Conservation (phyloP, 2,329 filamentous ascomycete species). For the Cucurbitaria berberidis region DNA sequence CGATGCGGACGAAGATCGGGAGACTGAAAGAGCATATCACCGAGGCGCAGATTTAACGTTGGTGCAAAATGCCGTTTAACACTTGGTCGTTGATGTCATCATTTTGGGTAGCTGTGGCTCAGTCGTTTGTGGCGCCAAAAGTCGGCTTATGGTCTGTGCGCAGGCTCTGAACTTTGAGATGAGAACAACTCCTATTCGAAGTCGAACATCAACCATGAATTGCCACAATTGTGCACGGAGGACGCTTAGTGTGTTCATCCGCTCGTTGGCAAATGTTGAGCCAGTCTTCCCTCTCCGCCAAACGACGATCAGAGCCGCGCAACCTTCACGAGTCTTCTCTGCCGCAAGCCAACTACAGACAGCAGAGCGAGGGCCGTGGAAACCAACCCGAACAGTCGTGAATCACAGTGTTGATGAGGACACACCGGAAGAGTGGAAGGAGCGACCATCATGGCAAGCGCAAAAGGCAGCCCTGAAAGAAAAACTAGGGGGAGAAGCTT, state of each 20-base stretch:
- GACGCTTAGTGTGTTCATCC: conserved; percentile 30
- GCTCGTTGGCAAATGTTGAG: conserved; percentile 18
- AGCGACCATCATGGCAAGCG: conserved; percentile 67
- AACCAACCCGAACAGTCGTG: conserved; percentile 11
- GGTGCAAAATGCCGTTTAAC: background rate
- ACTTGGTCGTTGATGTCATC: conserved; percentile 19
- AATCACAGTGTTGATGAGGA: conserved; percentile 42
- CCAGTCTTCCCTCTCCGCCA: conserved; percentile 5
- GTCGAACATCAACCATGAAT: conserved; percentile 28
- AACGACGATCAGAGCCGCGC: conserved; percentile 3
- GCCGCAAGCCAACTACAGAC: conserved; percentile 8
- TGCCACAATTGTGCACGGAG: conserved; percentile 34
- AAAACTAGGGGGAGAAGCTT: conserved; percentile 79
- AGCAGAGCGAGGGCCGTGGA: background rate
- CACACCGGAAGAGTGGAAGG: conserved; percentile 24
- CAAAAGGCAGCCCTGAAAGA: conserved; percentile 76
- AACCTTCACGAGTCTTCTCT: conserved; percentile 23
- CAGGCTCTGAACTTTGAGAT: conserved; percentile 11
- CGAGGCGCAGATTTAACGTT: background rate
- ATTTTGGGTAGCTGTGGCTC: conserved; percentile 1
- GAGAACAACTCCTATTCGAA: conserved; percentile 1
- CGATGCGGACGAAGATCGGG: background rate
- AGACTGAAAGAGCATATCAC: background rate
- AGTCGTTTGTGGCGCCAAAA: background rate
- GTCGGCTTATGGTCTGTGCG: conserved; percentile 20